Percentiles rank a stretch among this genome's conserved stretches.
Evolutionary conservation across 2,329 filamentous ascomycete genomes (phyloP).

Genomic region (Peltaster fructicola): DNA sequence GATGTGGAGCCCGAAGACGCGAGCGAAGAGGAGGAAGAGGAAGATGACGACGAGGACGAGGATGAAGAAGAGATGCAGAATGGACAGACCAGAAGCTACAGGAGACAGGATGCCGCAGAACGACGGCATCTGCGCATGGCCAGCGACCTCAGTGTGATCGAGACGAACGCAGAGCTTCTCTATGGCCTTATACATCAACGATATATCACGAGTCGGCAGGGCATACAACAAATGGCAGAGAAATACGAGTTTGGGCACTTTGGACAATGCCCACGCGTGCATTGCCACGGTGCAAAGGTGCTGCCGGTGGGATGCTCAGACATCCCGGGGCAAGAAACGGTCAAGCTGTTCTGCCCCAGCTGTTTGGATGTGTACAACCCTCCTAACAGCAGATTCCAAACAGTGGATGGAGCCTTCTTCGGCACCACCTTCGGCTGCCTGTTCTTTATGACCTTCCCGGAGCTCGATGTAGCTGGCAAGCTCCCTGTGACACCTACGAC

Average conservation of each 20-base stretch:
- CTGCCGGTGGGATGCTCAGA: conserved; percentile 88
- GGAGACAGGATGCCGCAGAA: conserved; percentile 30
- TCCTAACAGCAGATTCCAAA: conserved; percentile 92
- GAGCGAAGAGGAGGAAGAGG: conserved; percentile 64
- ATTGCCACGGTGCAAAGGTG: conserved; percentile 79
- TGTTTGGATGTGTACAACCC: conserved; percentile 96
- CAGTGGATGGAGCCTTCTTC: conserved; percentile 94
- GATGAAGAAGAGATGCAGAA: conserved; percentile 40
- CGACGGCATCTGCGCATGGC: conserved; percentile 72
- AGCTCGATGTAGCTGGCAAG: conserved; percentile 56
- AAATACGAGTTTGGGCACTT: conserved; percentile 98
- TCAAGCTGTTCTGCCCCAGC: conserved; percentile 94
- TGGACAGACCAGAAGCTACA: conserved; percentile 22
- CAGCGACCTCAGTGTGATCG: conserved; percentile 85
- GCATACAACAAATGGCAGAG: conserved; percentile 98
- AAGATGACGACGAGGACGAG: conserved; percentile 47
- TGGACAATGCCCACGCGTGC: conserved; percentile 81
- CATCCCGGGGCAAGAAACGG: conserved; percentile 88
- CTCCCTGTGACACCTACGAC: conserved; percentile 3
- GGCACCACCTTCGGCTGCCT: conserved; percentile 92
- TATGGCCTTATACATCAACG: conserved; percentile 97
- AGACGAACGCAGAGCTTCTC: conserved; percentile 92
- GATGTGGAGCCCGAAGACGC: conserved; percentile 95
- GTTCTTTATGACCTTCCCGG: conserved; percentile 96
- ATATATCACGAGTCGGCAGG: conserved; percentile 89